phyloP scores from a whole-genome alignment of 305 asterid species.

The Fraxinus velutina region DNA sequence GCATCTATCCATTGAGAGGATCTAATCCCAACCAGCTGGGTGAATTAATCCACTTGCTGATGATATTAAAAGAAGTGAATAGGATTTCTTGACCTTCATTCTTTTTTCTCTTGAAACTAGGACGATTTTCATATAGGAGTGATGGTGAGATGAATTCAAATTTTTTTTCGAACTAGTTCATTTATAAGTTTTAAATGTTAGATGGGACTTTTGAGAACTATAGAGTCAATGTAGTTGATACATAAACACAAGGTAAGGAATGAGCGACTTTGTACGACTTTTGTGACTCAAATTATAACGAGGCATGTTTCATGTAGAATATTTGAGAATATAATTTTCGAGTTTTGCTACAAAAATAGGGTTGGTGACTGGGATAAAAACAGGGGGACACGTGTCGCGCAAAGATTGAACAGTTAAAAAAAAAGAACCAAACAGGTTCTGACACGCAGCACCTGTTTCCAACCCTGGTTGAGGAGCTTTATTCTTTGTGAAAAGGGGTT shows the following conservation, averaged over 20 bases:
- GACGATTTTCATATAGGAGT: neutral
- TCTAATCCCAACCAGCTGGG: constrained; percentile 1
- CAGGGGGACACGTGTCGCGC: no score
- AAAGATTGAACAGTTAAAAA: no score
- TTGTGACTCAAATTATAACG: neutral
- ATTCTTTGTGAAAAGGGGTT: neutral
- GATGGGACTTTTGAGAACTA: neutral
- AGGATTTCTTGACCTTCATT: neutral
- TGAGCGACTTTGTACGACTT: neutral
- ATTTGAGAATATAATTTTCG: neutral
- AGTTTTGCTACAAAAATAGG: no score
- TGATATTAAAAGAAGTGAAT: neutral
- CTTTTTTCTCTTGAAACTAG: neutral
- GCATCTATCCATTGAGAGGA: neutral
- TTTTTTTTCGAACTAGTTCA: neutral
- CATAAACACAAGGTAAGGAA: neutral
- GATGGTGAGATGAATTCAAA: neutral
- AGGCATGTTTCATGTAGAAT: neutral
- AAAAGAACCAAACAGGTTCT: no score
- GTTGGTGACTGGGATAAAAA: no score
- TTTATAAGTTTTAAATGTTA: neutral
- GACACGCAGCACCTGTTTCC: no score
- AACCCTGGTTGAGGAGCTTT: no score
- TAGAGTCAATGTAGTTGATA: neutral
- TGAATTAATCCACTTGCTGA: constrained; percentile 1